These are phyloP conservation scores for Ustilago esculenta DNA, from an alignment of 1,284 basidiomycete species.

Conservation along the genomic window DNA sequence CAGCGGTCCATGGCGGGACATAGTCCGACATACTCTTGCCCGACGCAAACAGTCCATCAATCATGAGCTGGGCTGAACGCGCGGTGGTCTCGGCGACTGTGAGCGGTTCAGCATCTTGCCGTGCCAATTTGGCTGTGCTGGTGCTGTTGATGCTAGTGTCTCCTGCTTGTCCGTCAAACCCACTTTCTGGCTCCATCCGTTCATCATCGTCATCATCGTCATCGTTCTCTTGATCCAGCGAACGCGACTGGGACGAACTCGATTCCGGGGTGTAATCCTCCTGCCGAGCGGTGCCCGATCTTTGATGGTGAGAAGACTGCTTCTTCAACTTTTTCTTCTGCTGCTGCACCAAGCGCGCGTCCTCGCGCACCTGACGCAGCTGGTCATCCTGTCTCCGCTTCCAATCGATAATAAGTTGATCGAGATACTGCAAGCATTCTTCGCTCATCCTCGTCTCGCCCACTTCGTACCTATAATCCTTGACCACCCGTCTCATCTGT, in stretches of 20 bases:
- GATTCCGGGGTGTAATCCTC: slow-evolving; percentile 27
- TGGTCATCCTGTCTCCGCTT: slow-evolving; percentile 71
- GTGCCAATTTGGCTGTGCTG: slow-evolving; percentile 24
- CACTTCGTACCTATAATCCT: slow-evolving; percentile 94
- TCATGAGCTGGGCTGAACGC: slow-evolving; percentile 37
- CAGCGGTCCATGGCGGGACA: slow-evolving; percentile 51
- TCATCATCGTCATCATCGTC: slow-evolving; percentile 16
- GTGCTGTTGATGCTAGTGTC: slow-evolving; percentile 40
- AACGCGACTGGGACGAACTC: not conserved
- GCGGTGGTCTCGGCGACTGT: slow-evolving; percentile 43
- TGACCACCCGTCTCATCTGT: slow-evolving; percentile 91
- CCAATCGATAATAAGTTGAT: slow-evolving; percentile 95
- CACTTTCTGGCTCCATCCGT: not conserved
- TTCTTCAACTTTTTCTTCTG: slow-evolving; percentile 34
- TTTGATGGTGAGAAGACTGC: slow-evolving; percentile 30
- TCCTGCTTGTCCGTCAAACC: not conserved
- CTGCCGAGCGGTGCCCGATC: slow-evolving; percentile 55
- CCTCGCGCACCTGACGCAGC: slow-evolving; percentile 25
- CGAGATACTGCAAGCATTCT: slow-evolving; percentile 91
- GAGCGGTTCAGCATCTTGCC: slow-evolving; percentile 18
- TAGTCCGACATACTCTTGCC: slow-evolving; percentile 59
- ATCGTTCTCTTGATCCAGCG: slow-evolving; percentile 20
- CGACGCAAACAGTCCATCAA: slow-evolving; percentile 54
- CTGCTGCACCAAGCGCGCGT: slow-evolving; percentile 23
- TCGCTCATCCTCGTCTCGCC: slow-evolving; percentile 90